Percentiles rank a stretch among this genome's conserved stretches.
phyloP scores from a whole-genome alignment of 2,329 filamentous ascomycete species.

The Aspergillus flavus region DNA sequence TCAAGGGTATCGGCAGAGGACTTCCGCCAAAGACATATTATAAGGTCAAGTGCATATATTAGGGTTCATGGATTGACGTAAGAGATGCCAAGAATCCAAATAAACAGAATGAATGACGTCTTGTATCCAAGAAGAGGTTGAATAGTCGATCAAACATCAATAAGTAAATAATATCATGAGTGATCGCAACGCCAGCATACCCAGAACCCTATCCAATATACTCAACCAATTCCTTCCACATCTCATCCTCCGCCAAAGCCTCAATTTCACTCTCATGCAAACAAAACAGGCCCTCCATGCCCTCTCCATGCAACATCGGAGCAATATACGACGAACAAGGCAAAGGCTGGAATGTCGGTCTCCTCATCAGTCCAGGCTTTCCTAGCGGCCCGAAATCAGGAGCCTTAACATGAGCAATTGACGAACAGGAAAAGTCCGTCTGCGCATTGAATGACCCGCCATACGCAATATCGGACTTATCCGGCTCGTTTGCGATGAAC shows the following conservation, averaged over 20 bases:
- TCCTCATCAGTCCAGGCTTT: conserved; percentile 7
- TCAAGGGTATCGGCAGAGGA: too few species aligned
- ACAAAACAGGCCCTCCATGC: conserved; percentile 19
- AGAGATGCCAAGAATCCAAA: too few species aligned
- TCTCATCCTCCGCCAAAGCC: conserved; percentile 8
- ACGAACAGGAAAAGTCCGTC: conserved; percentile 19
- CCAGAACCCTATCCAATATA: conserved; percentile 7
- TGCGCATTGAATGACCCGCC: conserved; percentile 16
- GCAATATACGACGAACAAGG: conserved; percentile 19
- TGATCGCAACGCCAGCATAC: too few species aligned
- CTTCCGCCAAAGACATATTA: too few species aligned
- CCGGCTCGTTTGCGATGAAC: conserved; percentile 14
- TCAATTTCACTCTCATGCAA: conserved; percentile 16
- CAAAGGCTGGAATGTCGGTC: conserved; percentile 14
- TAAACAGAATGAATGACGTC: too few species aligned
- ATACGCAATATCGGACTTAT: conserved; percentile 22
- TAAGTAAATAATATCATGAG: too few species aligned
- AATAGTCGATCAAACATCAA: too few species aligned
- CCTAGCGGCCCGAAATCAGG: conserved; percentile 17
- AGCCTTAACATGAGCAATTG: conserved; percentile 16
- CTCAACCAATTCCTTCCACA: conserved; percentile 13
- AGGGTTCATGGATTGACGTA: too few species aligned
- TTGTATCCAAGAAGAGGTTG: too few species aligned
- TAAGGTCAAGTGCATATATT: too few species aligned
- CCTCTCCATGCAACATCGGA: conserved; percentile 6